phyloP scores from a whole-genome alignment of 1,284 basidiomycete genomes.

The Sporisorium exsertum region DNA sequence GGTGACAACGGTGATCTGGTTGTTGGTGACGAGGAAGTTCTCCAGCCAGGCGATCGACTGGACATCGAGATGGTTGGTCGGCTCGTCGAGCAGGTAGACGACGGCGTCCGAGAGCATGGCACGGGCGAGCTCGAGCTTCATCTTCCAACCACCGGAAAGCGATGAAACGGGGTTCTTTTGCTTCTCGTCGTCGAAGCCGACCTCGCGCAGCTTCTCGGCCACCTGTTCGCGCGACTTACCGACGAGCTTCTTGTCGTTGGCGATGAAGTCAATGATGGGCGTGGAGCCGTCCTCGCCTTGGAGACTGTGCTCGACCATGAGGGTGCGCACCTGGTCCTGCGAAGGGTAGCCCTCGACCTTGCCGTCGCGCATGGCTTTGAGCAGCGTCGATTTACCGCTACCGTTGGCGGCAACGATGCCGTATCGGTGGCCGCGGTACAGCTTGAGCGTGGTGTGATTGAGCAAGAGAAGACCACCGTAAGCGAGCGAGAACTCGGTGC shows the following conservation, averaged over 20 bases:
- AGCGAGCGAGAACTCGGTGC: slow-evolving; percentile 93
- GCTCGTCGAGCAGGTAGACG: slow-evolving; percentile 89
- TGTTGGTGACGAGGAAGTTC: slow-evolving; percentile 75
- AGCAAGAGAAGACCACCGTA: slow-evolving; percentile 95
- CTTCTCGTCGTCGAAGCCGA: slow-evolving; percentile 87
- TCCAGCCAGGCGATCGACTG: slow-evolving; percentile 93
- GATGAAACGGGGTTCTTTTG: slow-evolving; percentile 88
- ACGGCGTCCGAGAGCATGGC: slow-evolving; percentile 75
- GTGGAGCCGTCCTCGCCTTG: slow-evolving; percentile 89
- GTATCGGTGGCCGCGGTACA: slow-evolving; percentile 87
- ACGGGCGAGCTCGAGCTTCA: slow-evolving; percentile 85
- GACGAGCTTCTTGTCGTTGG: slow-evolving; percentile 75
- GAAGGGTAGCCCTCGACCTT: slow-evolving; percentile 96
- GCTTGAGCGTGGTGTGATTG: slow-evolving; percentile 91
- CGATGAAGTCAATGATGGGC: slow-evolving; percentile 88
- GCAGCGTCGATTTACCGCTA: slow-evolving; percentile 93
- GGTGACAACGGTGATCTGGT: slow-evolving; percentile 82
- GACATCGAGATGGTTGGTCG: slow-evolving; percentile 82
- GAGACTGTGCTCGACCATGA: slow-evolving; percentile 96
- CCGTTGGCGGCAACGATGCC: slow-evolving; percentile 96
- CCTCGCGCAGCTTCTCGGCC: slow-evolving; percentile 57
- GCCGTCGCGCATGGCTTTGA: slow-evolving; percentile 93
- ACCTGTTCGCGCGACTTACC: slow-evolving; percentile 63
- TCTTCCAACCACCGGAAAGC: slow-evolving; percentile 98
- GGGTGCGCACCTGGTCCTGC: slow-evolving; percentile 83